These are phyloP conservation scores for Davidsoniella neocaledoniae DNA, from an alignment of 2,329 filamentous ascomycete species.

Conservation along the genomic window DNA sequence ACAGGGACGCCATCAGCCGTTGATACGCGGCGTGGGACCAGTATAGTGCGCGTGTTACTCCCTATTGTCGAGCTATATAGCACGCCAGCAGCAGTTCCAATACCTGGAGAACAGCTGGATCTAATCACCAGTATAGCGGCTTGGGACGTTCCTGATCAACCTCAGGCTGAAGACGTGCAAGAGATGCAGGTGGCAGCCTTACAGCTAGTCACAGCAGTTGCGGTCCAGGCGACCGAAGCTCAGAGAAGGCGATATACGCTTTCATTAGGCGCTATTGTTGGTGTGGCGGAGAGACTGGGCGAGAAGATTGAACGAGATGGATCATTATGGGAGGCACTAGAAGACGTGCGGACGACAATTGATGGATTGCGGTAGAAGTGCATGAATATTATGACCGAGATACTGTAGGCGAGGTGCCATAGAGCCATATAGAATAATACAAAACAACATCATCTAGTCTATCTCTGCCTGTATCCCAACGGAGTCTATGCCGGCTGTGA, in stretches of 20 bases:
- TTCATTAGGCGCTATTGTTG: constrained; percentile 32
- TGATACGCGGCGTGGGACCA: constrained; percentile 31
- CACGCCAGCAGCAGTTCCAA: constrained; percentile 21
- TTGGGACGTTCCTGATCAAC: constrained; percentile 25
- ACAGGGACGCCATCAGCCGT: constrained; percentile 14
- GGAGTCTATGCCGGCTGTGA: background rate
- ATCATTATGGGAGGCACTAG: constrained; percentile 10
- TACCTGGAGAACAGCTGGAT: constrained; percentile 40
- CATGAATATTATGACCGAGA: background rate
- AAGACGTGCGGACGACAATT: constrained; percentile 26
- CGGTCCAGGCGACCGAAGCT: constrained; percentile 28
- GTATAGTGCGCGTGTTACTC: constrained; percentile 39
- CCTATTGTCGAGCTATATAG: constrained; percentile 28
- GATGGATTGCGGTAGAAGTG: constrained; percentile 13
- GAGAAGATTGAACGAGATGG: constrained; percentile 4
- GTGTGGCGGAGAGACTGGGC: constrained; percentile 29
- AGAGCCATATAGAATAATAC: no score
- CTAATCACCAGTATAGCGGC: constrained; percentile 34
- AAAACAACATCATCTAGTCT: no score
- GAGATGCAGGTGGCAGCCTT: constrained; percentile 38
- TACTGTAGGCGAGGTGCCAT: background rate
- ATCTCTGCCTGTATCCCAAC: background rate
- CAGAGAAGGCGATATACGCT: constrained; percentile 33
- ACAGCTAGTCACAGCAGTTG: constrained; percentile 37
- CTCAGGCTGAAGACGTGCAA: constrained; percentile 17